Evolutionary conservation across 805 yeast genomes (phyloP).

Genomic region (Candida easanensis): DNA sequence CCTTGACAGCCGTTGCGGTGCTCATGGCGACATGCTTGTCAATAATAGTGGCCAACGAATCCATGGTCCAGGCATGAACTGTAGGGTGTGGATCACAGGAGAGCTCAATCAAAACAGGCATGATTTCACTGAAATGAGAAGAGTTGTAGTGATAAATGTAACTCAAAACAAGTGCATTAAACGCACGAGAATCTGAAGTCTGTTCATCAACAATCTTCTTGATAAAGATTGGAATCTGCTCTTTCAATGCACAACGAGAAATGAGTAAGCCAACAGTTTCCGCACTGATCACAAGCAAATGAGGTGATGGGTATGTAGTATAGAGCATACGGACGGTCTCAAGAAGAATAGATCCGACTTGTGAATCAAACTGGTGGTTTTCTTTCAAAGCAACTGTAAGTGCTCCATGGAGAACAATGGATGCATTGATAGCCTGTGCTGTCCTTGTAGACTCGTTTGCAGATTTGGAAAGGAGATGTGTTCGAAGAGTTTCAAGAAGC

Average conservation of each 20-base stretch:
- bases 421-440: slow-evolving; percentile 59
- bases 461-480: slow-evolving; percentile 44
- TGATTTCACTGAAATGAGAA: slow-evolving; percentile 42
- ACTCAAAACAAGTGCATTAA: slow-evolving; percentile 49
- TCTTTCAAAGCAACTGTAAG: slow-evolving; percentile 27
- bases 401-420: slow-evolving; percentile 60
- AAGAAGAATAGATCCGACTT: slow-evolving; percentile 43
- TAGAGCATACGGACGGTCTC: slow-evolving; percentile 45
- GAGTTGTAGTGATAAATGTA: slow-evolving; percentile 42
- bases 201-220: slow-evolving; percentile 63
- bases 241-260: slow-evolving; percentile 36
- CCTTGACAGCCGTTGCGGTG: slow-evolving; percentile 38
- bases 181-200: slow-evolving; percentile 64
- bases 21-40: slow-evolving; percentile 52
- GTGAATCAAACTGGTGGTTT: slow-evolving; percentile 27
- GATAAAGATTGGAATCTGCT: slow-evolving; percentile 51
- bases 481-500: slow-evolving; percentile 74
- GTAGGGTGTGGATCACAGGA: slow-evolving; percentile 80
- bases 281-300: slow-evolving; percentile 47
- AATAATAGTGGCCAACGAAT: slow-evolving; percentile 53
- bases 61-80: slow-evolving; percentile 72
- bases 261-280: slow-evolving; percentile 55
- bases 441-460: slow-evolving; percentile 32
- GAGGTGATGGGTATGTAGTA: slow-evolving; percentile 17
- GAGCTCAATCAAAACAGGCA: slow-evolving; percentile 57